These are phyloP conservation scores for Nemania sp. DNA, from an alignment of 2,329 filamentous ascomycete species.

Conservation along the genomic window DNA sequence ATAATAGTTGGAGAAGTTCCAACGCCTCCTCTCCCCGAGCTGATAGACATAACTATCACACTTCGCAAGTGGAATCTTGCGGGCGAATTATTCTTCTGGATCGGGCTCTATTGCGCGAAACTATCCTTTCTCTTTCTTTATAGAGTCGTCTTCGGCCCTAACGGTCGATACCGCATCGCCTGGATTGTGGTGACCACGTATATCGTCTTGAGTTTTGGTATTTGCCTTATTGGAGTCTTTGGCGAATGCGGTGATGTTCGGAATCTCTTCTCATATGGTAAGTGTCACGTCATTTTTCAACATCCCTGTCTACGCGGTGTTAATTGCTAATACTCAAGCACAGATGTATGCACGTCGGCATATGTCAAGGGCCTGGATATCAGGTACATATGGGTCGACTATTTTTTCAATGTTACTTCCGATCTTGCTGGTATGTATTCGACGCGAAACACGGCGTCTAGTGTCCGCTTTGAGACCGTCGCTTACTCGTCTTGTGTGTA, in stretches of 20 bases:
- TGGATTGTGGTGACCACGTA: slow-evolving; percentile 18
- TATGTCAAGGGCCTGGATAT: slow-evolving; percentile 16
- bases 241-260: slow-evolving; percentile 25
- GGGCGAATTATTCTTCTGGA: slow-evolving; percentile 23
- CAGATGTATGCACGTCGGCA: slow-evolving; percentile 22
- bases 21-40: slow-evolving; percentile 6
- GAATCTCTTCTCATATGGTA: slow-evolving; percentile 22
- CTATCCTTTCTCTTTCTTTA: slow-evolving; percentile 31
- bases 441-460: background rate
- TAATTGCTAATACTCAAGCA: background rate
- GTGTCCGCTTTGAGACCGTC: background rate
- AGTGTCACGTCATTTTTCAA: background rate
- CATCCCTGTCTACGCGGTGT: background rate
- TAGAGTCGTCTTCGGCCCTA: slow-evolving; percentile 6
- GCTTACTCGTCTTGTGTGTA: slow-evolving; percentile 5
- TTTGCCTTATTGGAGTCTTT: slow-evolving; percentile 27
- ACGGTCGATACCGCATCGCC: background rate
- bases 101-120: slow-evolving; percentile 24
- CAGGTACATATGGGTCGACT: slow-evolving; percentile 25
- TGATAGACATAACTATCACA: slow-evolving; percentile 18
- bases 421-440: slow-evolving; percentile 21
- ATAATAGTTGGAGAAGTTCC: slow-evolving; percentile 25
- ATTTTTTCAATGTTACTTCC: slow-evolving; percentile 25
- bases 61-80: slow-evolving; percentile 22
- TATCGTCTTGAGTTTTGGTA: slow-evolving; percentile 25